Base-by-base conservation (phyloP, 1,284 basidiomycete species). In the Stereum hirsutum region DNA sequence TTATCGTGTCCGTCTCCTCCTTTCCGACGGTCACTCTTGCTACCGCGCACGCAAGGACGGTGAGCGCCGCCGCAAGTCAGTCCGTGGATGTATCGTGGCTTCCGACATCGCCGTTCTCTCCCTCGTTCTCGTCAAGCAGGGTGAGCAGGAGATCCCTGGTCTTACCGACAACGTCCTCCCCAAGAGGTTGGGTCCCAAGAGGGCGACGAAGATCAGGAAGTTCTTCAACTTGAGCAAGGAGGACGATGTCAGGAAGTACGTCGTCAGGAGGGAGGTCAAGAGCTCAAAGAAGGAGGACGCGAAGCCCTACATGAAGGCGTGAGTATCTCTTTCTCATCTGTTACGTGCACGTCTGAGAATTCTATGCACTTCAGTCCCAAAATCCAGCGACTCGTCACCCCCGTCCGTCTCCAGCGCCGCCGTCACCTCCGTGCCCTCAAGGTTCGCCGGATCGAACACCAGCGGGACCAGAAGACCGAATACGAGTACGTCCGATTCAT, bases 151-250 rank as follows among this genome's bases (percentile, higher is more conserved):
- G 41, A 84, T 98, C 63, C 81, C 92, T 42, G 95, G 92, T 40
- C 74, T 99, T 49, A 98, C 95, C 54, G 93, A 98, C 66, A 81
- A 68, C 54, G 82, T 95, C 56, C 80, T 97, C 49, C 93, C 94
- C 65, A 97, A 98, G 77, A 78, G 93, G 52, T 81, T 97, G 54
- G 94, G 94, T 54, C 91, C 91, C 58, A 95, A 95, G 85, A 72
- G 91, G 54, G 90, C 90, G 49, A 91, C 89, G 51, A 93, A 93
- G 78, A 98, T 98, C 71, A 79, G 94, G 65, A 81, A 73, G 63
- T 97, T 98, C 82, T 99, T 98, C 82, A 97, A 96, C 78, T 74
- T 98, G 63, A 76, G 78, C 70, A 98, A 98, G 81, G 89, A 95
- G 62, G 95, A 98, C 62, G 95, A 98, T 70, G 94, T 98, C 49